Evolutionary conservation across 164 flowering plant species (phyloP).

Genomic region (Tetracentron sinense): DNA sequence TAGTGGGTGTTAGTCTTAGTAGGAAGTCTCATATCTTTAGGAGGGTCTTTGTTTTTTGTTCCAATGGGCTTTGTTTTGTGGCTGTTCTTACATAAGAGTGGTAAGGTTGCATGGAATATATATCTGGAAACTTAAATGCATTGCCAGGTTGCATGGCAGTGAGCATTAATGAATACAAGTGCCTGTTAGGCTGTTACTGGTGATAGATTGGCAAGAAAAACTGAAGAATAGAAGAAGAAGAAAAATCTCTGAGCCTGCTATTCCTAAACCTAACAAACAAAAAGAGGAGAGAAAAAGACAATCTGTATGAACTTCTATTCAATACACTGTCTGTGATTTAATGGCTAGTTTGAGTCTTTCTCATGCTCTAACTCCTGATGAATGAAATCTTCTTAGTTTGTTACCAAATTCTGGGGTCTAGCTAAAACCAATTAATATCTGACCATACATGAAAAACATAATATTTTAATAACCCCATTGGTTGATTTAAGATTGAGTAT

Average conservation of each 20-base stretch:
- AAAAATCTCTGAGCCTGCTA: not conserved
- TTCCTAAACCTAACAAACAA: slow-evolving; percentile 2
- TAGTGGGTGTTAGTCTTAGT: too few species aligned
- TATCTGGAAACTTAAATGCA: slow-evolving; percentile 26
- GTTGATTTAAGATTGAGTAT: not conserved
- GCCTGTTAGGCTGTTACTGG: slow-evolving; percentile 19
- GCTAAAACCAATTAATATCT: not conserved
- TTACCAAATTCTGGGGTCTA: not conserved
- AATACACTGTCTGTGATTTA: not conserved
- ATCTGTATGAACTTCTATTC: not conserved
- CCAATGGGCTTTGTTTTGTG: too few species aligned
- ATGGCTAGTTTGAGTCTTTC: not conserved
- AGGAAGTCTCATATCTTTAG: too few species aligned
- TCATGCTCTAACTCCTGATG: not conserved
- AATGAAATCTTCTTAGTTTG: not conserved
- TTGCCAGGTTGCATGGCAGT: slow-evolving; percentile 31
- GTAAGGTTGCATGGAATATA: slow-evolving; percentile 24
- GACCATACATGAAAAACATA: not conserved
- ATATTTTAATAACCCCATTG: not conserved
- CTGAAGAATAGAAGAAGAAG: slow-evolving; percentile 7
- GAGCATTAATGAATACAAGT: slow-evolving; percentile 30
- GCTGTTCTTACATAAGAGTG: slow-evolving; percentile 19
- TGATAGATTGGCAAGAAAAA: slow-evolving; percentile 7
- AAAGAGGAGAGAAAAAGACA: slow-evolving; percentile 1
- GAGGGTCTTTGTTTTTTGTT: too few species aligned